These are phyloP conservation scores for Thielaviopsis musarum DNA, from an alignment of 2,329 filamentous ascomycete species.

Conservation along the genomic window DNA sequence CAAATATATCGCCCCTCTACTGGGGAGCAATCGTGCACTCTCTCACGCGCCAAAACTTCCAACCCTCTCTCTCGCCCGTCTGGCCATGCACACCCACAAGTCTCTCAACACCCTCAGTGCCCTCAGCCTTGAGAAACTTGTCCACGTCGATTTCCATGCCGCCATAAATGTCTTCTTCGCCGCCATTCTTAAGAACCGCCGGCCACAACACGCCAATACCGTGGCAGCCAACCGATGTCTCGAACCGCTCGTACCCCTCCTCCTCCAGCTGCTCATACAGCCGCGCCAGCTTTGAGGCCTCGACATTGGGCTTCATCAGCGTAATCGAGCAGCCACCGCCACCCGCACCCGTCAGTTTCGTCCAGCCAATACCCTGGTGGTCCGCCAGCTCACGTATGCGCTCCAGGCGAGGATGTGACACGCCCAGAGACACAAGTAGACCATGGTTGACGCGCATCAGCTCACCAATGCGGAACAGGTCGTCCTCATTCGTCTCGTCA, in stretches of 20 bases:
- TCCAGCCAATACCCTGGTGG: slow-evolving; percentile 81
- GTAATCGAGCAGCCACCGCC: slow-evolving; percentile 94
- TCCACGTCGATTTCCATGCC: slow-evolving; percentile 90
- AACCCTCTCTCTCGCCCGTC: slow-evolving; percentile 54
- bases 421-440: slow-evolving; percentile 73
- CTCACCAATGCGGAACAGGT: slow-evolving; percentile 62
- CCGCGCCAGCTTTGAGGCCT: slow-evolving; percentile 36
- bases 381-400: slow-evolving; percentile 83
- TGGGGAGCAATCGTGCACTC: slow-evolving; percentile 8
- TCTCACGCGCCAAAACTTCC: slow-evolving; percentile 68
- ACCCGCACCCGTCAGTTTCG: slow-evolving; percentile 88
- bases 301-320: slow-evolving; percentile 53
- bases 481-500: slow-evolving; percentile 43
- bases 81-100: slow-evolving; percentile 65
- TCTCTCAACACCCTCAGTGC: slow-evolving; percentile 69
- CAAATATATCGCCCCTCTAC: not conserved
- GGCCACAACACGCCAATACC: slow-evolving; percentile 91
- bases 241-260: slow-evolving; percentile 69
- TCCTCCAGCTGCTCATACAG: slow-evolving; percentile 48
- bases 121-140: slow-evolving; percentile 62
- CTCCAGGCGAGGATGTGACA: slow-evolving; percentile 87
- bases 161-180: slow-evolving; percentile 58
- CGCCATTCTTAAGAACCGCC: slow-evolving; percentile 72
- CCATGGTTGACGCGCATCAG: slow-evolving; percentile 91
- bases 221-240: slow-evolving; percentile 80